Evolutionary conservation across 352 stramenopile species (phyloP), one percentile per base, ranked within the genome.

Genomic region (Thalassiosira exigua): DNA sequence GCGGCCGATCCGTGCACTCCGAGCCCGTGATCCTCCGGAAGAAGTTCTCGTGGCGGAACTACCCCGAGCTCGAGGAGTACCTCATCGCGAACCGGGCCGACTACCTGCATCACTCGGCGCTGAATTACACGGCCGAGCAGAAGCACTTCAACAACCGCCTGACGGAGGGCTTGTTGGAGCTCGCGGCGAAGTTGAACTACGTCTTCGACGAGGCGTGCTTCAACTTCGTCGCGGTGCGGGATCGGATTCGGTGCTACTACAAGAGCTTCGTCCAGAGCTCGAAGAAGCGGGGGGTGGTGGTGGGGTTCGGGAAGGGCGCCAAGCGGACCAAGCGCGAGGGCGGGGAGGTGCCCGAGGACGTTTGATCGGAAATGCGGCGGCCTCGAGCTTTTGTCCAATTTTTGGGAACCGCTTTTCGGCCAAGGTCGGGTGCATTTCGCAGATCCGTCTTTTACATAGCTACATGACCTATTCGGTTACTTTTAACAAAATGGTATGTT

Each of bases 1-100:
- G 76, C 5, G 61, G 59, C 21, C 51, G 76, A 0, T 50, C 60
- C 32, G 64, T 80, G 26, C 76, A 84, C 61, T 84, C 76, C 3
- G 76, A 79, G 33, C 76, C 85, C 4, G 62, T 91, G 9, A 86
- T 94, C 53, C 56, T 88, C 5, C 71, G 84, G 9, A 91, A 91
- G 53, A 94, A 94, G 75, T 94, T 92, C 58, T 88, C 79, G 9
- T 94, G 88, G 88, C 90, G 91, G 52, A 91, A 92, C 56, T 94
- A 92, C 71, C 86, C 88, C 65, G 88, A 93, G 81, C 74, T 94
- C 19, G 88, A 94, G 79, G 84, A 86, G 26, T 94, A 92, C 58
- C 75, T 94, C 17, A 89, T 94, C 68, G 80, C 84, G 30, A 92
- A 94, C 70, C 79, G 88, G 14, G 68, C 90, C 59, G 88, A 94